phyloP scores from a whole-genome alignment of 495 filamentous ascomycete genomes.

The Aspergillus sparsus region DNA sequence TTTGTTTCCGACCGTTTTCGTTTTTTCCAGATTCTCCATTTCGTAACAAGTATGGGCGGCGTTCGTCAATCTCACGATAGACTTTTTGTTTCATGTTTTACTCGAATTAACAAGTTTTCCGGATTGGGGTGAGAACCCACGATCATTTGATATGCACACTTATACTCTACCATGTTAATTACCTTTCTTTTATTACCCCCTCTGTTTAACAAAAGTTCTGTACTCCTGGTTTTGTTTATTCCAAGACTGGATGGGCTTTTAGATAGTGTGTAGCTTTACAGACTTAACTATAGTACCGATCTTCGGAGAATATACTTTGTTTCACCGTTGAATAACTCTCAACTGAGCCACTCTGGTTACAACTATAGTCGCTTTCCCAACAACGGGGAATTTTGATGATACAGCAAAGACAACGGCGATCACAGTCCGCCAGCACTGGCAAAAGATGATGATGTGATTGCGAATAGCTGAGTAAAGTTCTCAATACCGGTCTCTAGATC shows the following conservation, averaged over 20 bases:
- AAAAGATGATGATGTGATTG: too few species aligned
- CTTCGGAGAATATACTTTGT: not conserved
- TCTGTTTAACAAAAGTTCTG: slow-evolving; percentile 24
- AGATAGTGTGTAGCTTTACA: slow-evolving; percentile 22
- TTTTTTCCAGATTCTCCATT: slow-evolving; percentile 29
- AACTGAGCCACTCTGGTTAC: not conserved
- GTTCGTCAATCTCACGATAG: slow-evolving; percentile 49
- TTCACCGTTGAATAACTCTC: too few species aligned
- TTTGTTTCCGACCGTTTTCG: slow-evolving; percentile 28
- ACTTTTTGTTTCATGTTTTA: slow-evolving; percentile 34
- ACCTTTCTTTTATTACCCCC: slow-evolving; percentile 22
- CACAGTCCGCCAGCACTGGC: too few species aligned
- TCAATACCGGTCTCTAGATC: too few species aligned
- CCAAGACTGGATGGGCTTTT: slow-evolving; percentile 16
- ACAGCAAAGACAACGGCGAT: too few species aligned
- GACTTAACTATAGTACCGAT: slow-evolving; percentile 1
- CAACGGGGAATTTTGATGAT: not conserved
- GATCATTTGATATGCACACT: slow-evolving; percentile 18
- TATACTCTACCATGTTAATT: slow-evolving; percentile 34
- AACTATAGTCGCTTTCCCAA: too few species aligned
- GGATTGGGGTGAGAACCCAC: slow-evolving; percentile 19
- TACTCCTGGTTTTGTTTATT: slow-evolving; percentile 14
- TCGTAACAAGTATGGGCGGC: slow-evolving; percentile 48
- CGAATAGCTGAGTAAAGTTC: too few species aligned
- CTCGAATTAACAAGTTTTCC: slow-evolving; percentile 21